These are phyloP conservation scores for Telfairia occidentalis DNA, from an alignment of 331 rosid species.

Conservation along the genomic window DNA sequence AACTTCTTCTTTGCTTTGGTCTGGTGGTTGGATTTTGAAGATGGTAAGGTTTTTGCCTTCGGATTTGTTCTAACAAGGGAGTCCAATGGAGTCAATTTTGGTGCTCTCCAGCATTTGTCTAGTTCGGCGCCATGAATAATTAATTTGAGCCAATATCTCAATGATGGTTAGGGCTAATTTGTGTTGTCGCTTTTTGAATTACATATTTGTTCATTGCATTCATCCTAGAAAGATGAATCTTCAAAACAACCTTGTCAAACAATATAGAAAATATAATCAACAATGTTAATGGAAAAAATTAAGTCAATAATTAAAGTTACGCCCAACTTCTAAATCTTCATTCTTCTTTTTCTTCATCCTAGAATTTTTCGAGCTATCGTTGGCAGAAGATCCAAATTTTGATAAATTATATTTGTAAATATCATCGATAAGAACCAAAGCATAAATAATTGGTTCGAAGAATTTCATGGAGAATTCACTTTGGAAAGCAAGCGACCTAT, in stretches of 20 bases:
- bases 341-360: neutral
- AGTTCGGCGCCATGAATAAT: neutral
- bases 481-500: no score
- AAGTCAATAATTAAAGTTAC: neutral
- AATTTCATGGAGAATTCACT: no score
- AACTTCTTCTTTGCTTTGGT: neutral
- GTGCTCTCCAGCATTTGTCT: neutral
- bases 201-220: neutral
- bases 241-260: neutral
- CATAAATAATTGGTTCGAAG: no score
- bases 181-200: neutral
- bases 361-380: neutral
- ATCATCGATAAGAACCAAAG: neutral
- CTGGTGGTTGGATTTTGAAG: neutral
- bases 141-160: neutral
- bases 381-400: neutral
- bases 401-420: neutral
- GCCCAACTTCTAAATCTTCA: neutral
- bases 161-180: neutral
- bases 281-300: neutral
- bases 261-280: neutral
- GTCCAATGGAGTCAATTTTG: neutral
- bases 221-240: neutral
- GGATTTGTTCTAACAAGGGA: fast-evolving
- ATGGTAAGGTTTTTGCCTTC: neutral